These are phyloP conservation scores for Annulohypoxylon truncatum DNA, from an alignment of 2,329 filamentous ascomycete genomes.

Conservation along the genomic window DNA sequence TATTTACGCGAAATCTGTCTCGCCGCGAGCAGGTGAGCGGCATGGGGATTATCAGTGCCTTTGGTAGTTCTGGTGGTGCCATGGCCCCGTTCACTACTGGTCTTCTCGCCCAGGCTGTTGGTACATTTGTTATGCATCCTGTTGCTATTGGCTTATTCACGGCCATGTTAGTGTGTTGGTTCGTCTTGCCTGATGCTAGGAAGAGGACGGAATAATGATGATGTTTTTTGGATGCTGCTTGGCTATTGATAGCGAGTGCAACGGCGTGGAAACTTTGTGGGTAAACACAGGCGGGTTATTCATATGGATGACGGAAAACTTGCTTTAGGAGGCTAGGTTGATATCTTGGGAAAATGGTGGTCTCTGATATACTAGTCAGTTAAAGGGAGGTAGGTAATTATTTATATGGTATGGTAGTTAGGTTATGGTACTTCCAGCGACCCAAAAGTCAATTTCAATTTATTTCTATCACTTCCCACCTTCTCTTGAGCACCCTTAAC, in stretches of 20 bases:
- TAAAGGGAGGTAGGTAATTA: neutral
- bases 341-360: neutral
- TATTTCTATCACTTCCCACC: too few relatives aligned
- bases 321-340: neutral
- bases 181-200: constrained; percentile 62
- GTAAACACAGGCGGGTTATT: neutral
- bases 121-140: constrained; percentile 73
- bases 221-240: neutral
- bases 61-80: constrained; percentile 76
- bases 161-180: constrained; percentile 75
- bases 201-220: constrained; percentile 69
- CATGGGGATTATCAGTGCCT: constrained; percentile 75
- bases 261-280: neutral
- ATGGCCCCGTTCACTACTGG: constrained; percentile 75
- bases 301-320: neutral
- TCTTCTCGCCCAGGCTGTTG: constrained; percentile 69
- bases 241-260: neutral
- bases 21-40: constrained; percentile 70
- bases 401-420: neutral
- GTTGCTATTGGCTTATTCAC: constrained; percentile 74
- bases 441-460: too few relatives aligned
- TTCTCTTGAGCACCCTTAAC: too few relatives aligned
- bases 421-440: too few relatives aligned
- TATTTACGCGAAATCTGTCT: constrained; percentile 71
- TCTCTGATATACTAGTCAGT: neutral